Evolutionary conservation across 257 asterid genomes (phyloP), one percentile per base, ranked within the genome.

Genomic region (Lavandula angustifolia): DNA sequence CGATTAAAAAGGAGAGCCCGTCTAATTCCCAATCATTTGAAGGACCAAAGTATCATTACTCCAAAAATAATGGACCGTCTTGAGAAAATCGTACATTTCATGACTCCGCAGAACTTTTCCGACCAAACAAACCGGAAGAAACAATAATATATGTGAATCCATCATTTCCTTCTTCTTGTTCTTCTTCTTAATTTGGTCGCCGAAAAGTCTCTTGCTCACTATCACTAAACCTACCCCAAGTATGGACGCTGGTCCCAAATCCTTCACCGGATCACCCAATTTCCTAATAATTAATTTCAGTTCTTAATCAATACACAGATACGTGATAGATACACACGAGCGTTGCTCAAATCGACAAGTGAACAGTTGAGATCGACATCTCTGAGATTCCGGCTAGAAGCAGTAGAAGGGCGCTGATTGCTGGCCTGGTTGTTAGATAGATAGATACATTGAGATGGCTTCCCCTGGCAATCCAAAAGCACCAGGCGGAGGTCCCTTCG

Each of bases 401-500:
- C 29, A 6, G 60, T 63, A 6, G 60, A 9, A 22, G 27, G 27
- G 27, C 54, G 53, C 37, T 29, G 53, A 37, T 60, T 61, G 58
- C 7, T 52, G 18, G 50, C 51, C 40, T 22, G 64, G 34, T 66
- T 29, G 44, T 35, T 57, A 65, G 43, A 14, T 11, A 63, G 34
- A 6, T 12, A 40, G 6, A 35, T 31, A 42, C 18, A 10, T 29
- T 42, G 13, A 49, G 34, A 87, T 87, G 92, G 92, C 96, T 79
- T 84, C 95, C 68, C 83, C 96, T 64, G 90, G 85, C 67, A 88
- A 84, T 75, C 91, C 85, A 43, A 85, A 74, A 59, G 87, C 79
- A 60, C 83, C 84, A 60, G 91, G 91, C 63, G 96, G 90, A 79
- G 82, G 77, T 66, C 94, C 82, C 54, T 83, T 83, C 73, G 97